Evolutionary conservation across 2,329 filamentous ascomycete genomes (phyloP).

Genomic region (Xylaria sp.): DNA sequence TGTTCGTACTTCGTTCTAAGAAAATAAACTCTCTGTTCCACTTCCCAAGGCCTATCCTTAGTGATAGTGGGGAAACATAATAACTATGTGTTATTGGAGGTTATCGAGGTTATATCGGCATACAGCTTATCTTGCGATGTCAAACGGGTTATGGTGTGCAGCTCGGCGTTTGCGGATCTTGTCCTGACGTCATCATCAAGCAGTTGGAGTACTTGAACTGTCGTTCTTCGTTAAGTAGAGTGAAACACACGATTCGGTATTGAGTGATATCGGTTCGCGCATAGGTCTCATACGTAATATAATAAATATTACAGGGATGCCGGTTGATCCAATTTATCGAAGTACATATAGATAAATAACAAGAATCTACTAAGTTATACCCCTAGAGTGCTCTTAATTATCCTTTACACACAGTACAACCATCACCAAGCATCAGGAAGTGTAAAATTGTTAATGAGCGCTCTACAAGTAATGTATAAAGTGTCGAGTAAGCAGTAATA

Average conservation of each 20-base stretch:
- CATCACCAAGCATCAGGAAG: no score
- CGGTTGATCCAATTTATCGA: no score
- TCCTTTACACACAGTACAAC: no score
- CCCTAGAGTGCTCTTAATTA: neutral
- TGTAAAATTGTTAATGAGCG: neutral
- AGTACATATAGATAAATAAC: neutral
- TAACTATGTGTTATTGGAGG: neutral
- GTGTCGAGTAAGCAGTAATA: no score
- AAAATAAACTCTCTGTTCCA: neutral
- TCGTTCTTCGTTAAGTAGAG: neutral
- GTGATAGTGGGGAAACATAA: neutral
- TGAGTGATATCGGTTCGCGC: neutral
- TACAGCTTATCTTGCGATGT: neutral
- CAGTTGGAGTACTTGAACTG: neutral
- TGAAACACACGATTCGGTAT: neutral
- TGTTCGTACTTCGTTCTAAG: neutral
- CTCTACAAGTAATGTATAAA: neutral
- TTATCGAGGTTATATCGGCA: neutral
- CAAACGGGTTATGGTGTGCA: neutral
- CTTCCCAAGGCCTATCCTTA: neutral
- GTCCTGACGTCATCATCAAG: neutral
- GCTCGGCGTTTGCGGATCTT: neutral
- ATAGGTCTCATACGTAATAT: neutral
- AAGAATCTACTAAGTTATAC: neutral
- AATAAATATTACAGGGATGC: no score